These are phyloP conservation scores for Cinnamomum micranthum DNA, from an alignment of 164 flowering plant species.

Conservation along the genomic window DNA sequence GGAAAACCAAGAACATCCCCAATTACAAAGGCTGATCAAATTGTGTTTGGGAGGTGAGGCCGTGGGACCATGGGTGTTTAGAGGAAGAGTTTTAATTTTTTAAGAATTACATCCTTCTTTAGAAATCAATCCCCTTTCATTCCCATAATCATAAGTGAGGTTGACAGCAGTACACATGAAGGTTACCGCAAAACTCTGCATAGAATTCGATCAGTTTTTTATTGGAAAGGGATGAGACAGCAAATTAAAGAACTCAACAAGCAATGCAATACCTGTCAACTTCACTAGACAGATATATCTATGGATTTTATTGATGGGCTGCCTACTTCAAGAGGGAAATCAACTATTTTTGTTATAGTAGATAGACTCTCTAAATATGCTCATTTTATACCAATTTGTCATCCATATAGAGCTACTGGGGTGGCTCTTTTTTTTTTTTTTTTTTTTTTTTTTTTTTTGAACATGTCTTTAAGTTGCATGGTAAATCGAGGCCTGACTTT, in stretches of 20 bases:
- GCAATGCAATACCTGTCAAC: background rate
- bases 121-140: background rate
- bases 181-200: background rate
- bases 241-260: background rate
- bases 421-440: no score
- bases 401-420: no score
- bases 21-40: background rate
- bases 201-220: background rate
- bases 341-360: background rate
- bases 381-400: background rate
- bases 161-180: background rate
- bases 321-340: background rate
- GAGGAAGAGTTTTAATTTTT: background rate
- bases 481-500: no score
- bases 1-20: background rate
- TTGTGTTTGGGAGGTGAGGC: background rate
- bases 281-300: background rate
- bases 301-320: slow-evolving; percentile 5
- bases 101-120: background rate
- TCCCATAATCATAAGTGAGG: background rate
- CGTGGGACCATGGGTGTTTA: background rate
- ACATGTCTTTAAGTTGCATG: no score
- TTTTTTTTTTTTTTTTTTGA: no score
- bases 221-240: background rate
- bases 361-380: background rate